These are phyloP conservation scores for Tetraselmis striata DNA, from an alignment of 139 green algal species.

Conservation along the genomic window DNA sequence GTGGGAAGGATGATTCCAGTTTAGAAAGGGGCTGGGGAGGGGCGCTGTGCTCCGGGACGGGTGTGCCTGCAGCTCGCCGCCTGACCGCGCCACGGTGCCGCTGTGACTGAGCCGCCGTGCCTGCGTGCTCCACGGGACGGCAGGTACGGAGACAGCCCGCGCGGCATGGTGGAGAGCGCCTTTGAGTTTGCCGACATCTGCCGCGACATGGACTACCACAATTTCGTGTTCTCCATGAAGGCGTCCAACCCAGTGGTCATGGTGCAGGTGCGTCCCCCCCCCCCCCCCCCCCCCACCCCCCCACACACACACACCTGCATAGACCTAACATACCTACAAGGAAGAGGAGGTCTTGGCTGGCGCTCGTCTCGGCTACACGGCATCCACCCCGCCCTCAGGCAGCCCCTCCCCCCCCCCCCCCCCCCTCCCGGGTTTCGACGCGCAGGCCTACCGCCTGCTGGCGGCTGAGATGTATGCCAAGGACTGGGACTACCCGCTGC, in stretches of 20 bases:
- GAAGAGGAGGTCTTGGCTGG: too few relatives aligned
- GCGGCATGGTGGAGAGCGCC: constrained; percentile 86
- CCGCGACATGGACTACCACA: constrained; percentile 97
- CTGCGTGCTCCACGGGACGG: too few relatives aligned
- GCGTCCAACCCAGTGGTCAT: constrained; percentile 96
- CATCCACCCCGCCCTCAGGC: not conserved
- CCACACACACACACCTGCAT: too few relatives aligned
- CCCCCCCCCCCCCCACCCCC: too few relatives aligned
- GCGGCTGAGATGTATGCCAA: constrained; percentile 84
- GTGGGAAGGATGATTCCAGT: too few relatives aligned
- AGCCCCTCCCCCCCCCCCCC: not conserved
- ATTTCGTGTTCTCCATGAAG: constrained; percentile 99
- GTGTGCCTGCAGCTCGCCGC: too few relatives aligned
- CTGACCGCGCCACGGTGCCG: too few relatives aligned
- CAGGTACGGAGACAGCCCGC: constrained; percentile 29
- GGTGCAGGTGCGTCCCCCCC: constrained; percentile 57
- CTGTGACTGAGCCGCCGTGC: too few relatives aligned
- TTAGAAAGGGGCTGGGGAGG: too few relatives aligned
- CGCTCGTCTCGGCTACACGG: too few relatives aligned
- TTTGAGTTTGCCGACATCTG: constrained; percentile 97
- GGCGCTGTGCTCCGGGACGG: too few relatives aligned
- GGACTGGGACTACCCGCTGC: constrained; percentile 96
- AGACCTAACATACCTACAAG: too few relatives aligned
- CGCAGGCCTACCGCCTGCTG: constrained; percentile 87
- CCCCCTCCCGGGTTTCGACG: not conserved